These are phyloP conservation scores for Mycosarcoma mackinlayi DNA, from an alignment of 1,284 basidiomycete species.

Conservation along the genomic window DNA sequence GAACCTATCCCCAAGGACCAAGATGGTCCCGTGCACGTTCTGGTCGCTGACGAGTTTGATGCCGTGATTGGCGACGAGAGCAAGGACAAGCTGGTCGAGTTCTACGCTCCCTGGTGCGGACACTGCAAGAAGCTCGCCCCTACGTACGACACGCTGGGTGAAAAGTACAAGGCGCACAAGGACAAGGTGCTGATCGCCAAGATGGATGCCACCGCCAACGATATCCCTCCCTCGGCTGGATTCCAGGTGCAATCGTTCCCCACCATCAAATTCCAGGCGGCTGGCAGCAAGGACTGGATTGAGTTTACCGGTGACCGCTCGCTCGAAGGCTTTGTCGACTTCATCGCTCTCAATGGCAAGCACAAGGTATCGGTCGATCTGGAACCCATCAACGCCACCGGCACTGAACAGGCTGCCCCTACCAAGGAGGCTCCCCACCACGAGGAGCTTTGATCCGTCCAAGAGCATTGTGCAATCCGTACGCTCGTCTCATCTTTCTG, in stretches of 20 bases:
- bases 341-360: conserved; percentile 62
- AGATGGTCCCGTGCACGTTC: conserved; percentile 82
- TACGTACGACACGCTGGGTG: conserved; percentile 89
- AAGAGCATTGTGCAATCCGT: neutral
- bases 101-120: conserved; percentile 88
- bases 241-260: conserved; percentile 87
- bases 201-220: conserved; percentile 96
- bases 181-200: conserved; percentile 84
- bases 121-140: conserved; percentile 94
- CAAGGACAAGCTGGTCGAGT: conserved; percentile 97
- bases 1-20: conserved; percentile 86
- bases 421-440: conserved; percentile 39
- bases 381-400: conserved; percentile 46
- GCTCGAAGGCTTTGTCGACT: conserved; percentile 66
- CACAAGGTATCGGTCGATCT: conserved; percentile 62
- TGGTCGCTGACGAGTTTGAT: conserved; percentile 92
- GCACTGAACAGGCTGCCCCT: conserved; percentile 25
- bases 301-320: conserved; percentile 72
- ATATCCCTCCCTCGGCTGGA: conserved; percentile 84
- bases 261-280: conserved; percentile 95
- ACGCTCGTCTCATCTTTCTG: too few species aligned
- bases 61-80: conserved; percentile 80
- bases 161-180: conserved; percentile 81
- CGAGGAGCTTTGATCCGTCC: conserved; percentile 40
- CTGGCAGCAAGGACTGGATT: conserved; percentile 84